These are phyloP conservation scores for Botryotinia narcissicola DNA, from an alignment of 2,329 filamentous ascomycete genomes.

Conservation along the genomic window DNA sequence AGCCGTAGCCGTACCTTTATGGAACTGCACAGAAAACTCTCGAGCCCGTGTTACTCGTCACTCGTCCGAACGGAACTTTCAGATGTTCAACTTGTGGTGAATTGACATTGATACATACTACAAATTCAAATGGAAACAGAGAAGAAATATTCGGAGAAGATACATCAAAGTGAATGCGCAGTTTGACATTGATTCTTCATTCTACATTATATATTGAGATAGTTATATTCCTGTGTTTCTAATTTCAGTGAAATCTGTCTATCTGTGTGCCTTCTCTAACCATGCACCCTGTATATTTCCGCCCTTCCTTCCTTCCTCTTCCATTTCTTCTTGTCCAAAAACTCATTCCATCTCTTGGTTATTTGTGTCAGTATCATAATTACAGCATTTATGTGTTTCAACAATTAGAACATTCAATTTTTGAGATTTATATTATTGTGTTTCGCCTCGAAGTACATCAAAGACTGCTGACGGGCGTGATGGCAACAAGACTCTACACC, in stretches of 20 bases:
- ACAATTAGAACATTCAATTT: fast-evolving
- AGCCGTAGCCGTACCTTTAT: background rate
- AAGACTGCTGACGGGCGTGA: background rate
- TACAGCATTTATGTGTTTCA: background rate
- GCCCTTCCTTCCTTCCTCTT: background rate
- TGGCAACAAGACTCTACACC: background rate
- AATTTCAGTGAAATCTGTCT: background rate
- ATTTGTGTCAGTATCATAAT: background rate
- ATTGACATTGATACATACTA: background rate
- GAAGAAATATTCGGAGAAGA: background rate
- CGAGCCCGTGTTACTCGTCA: background rate
- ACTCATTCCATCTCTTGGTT: background rate
- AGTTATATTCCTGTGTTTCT: background rate
- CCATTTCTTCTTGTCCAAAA: background rate
- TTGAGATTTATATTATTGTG: background rate
- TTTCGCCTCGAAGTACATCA: background rate
- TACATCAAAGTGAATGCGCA: too few relatives aligned
- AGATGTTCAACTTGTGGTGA: background rate
- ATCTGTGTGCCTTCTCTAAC: background rate
- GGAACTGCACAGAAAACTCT: too few relatives aligned
- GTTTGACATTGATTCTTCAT: background rate
- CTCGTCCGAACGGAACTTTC: background rate
- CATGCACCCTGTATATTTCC: background rate
- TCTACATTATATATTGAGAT: background rate
- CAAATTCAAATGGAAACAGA: background rate